Base-by-base conservation (phyloP, 345 rosid species). In the Pugionium cornutum region DNA sequence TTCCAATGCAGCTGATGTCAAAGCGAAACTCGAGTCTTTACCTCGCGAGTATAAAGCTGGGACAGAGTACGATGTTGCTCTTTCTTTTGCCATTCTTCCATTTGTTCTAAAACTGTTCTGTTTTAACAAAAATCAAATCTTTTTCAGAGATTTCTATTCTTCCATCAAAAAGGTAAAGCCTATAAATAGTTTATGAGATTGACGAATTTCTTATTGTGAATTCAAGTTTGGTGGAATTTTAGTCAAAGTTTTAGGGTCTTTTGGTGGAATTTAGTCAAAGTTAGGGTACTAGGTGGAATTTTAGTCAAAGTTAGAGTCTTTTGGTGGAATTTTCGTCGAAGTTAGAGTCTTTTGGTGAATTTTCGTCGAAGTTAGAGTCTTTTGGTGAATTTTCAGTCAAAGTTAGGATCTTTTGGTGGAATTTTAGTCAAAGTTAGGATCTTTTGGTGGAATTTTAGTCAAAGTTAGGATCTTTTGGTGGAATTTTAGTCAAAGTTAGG, bases 1-100 rank as follows among this genome's bases (percentile, higher is more conserved):
- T 10, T 92, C 96, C 25, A 89, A 85, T 75, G 86, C 84, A 32
- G 82, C 87, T 41, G 98, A 91, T 67, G 83, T 84, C 43, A 80
- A 66, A 69, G 81, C 66, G 6, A 92, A 89, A 72, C 92, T 89
- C 43, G 67, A 59, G 41, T 67, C 57, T 41, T 75, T 72, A 46
- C 62, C 76, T 8, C 55, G 52, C 63, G 77, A 67, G 58, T 45
- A 50, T 18, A 75, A 68, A 61, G 47, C 42, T 45, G 76, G 40
- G 26, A 59, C 66, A 43, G 71, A 60, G 84, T 80, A 84, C 5
- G 72, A 39, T 25, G 41, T n/a, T 32, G 9, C 25, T 4, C 50
- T 48, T 49, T 26, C 28, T 36, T 42, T 65, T 26, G 6, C 53
- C 64, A 27, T 8, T 33, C 11, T 6, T 49, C 9, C 43, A 32